Evolutionary conservation across 768 basidiomycete species (phyloP).

Genomic region (Galerina marginata): DNA sequence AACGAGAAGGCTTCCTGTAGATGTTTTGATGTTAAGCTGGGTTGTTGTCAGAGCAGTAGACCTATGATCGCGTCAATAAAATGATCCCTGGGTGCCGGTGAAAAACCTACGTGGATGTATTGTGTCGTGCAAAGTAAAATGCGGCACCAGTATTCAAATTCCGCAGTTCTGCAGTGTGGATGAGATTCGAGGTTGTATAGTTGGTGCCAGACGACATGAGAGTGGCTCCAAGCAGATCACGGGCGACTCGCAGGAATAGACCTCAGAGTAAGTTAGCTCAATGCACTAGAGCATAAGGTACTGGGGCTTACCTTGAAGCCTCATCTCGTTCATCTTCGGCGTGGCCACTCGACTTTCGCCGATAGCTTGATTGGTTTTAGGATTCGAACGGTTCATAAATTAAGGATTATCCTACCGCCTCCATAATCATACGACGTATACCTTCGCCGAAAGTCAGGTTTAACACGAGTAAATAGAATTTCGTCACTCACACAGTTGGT

Average conservation of each 20-base stretch:
- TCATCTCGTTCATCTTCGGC: slow-evolving; percentile 59
- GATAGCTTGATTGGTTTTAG: slow-evolving; percentile 40
- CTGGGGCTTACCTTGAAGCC: slow-evolving; percentile 46
- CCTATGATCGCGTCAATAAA: slow-evolving; percentile 24
- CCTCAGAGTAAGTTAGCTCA: slow-evolving; percentile 29
- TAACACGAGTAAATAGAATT: not conserved
- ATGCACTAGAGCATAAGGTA: not conserved
- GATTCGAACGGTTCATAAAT: not conserved
- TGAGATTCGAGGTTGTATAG: slow-evolving; percentile 47
- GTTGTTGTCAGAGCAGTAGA: slow-evolving; percentile 51
- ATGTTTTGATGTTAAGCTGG: slow-evolving; percentile 47
- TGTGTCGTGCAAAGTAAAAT: slow-evolving; percentile 57
- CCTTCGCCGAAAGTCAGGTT: slow-evolving; percentile 3
- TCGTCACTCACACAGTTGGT: slow-evolving; percentile 49
- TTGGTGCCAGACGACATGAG: slow-evolving; percentile 56
- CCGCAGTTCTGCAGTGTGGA: slow-evolving; percentile 52
- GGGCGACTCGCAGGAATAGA: slow-evolving; percentile 57
- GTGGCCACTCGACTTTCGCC: slow-evolving; percentile 55
- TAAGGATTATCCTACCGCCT: slow-evolving; percentile 28
- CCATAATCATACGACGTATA: slow-evolving; percentile 70
- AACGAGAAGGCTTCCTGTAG: slow-evolving; percentile 41
- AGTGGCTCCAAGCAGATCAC: slow-evolving; percentile 49
- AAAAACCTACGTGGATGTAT: slow-evolving; percentile 43
- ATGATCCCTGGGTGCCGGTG: not conserved
- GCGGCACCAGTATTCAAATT: slow-evolving; percentile 49